Conservation (phyloP, 2,329 filamentous ascomycete genomes). For the Orbilia quercus region DNA sequence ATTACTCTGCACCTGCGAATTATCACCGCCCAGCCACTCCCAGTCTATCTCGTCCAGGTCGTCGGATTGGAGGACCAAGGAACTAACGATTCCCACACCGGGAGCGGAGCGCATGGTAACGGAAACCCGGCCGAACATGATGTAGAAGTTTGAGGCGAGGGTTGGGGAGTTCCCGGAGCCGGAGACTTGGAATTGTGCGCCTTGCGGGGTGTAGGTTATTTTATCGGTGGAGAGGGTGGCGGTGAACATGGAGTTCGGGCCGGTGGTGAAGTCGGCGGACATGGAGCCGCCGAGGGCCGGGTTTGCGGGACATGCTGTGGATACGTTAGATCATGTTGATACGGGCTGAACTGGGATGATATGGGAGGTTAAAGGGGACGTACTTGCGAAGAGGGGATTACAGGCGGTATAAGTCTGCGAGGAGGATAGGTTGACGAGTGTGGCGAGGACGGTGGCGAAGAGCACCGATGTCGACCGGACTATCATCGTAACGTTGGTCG, state of each 20-base stretch:
- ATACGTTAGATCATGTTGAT: conserved; percentile 56
- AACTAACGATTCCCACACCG: conserved; percentile 91
- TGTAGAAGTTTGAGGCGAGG: conserved; percentile 91
- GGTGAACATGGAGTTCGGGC: conserved; percentile 81
- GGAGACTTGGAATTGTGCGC: conserved; percentile 82
- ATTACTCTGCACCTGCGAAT: conserved; percentile 87
- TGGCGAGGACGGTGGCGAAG: conserved; percentile 31
- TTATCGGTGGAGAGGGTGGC: conserved; percentile 67
- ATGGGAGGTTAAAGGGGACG: conserved; percentile 29
- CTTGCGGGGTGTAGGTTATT: conserved; percentile 79
- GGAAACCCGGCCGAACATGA: conserved; percentile 97
- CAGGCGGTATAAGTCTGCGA: conserved; percentile 70
- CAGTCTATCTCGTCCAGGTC: conserved; percentile 95
- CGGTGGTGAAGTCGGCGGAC: conserved; percentile 83
- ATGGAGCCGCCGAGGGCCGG: conserved; percentile 85
- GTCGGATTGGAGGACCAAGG: conserved; percentile 89
- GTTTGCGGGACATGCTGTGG: conserved; percentile 75
- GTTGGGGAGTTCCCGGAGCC: conserved; percentile 84
- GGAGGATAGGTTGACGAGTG: conserved; percentile 59
- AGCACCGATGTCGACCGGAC: conserved; percentile 15
- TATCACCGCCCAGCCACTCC: conserved; percentile 88
- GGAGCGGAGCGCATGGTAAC: conserved; percentile 85
- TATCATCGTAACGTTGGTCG: conserved; percentile 31
- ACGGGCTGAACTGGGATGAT: background rate
- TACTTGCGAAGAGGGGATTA: conserved; percentile 67